These are phyloP conservation scores for Malassezia vespertilionis DNA, from an alignment of 1,284 basidiomycete genomes.

Conservation along the genomic window DNA sequence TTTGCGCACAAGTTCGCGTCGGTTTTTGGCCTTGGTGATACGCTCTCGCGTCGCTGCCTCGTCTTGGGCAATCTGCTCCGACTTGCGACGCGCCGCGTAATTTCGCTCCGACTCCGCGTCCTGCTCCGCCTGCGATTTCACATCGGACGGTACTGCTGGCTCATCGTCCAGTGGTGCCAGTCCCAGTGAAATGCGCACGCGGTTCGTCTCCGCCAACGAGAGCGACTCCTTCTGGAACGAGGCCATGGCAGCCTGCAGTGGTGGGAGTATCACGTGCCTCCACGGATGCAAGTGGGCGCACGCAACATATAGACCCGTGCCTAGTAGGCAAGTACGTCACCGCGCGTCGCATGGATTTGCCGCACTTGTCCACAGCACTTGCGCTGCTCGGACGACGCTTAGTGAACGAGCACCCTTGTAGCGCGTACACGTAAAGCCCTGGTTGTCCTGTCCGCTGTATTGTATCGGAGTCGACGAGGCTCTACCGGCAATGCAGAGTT, in stretches of 20 bases:
- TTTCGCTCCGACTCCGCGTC: conserved; percentile 47
- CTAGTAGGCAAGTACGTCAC: no score
- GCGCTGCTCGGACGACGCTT: no score
- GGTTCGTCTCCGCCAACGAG: conserved; percentile 93
- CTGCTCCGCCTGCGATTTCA: conserved; percentile 24
- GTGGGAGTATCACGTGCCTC: background rate
- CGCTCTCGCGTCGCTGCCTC: conserved; percentile 53
- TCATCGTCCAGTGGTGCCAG: conserved; percentile 69
- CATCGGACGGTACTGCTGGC: conserved; percentile 29
- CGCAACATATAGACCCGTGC: no score
- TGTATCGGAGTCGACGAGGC: no score
- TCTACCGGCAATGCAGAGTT: conserved; percentile 7
- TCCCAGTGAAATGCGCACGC: conserved; percentile 84
- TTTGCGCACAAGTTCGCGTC: conserved; percentile 74
- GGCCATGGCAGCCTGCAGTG: conserved; percentile 22
- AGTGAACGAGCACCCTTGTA: no score
- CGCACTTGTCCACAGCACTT: no score
- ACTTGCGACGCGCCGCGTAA: conserved; percentile 53
- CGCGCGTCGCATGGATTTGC: no score
- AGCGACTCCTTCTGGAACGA: conserved; percentile 58
- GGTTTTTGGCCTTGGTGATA: conserved; percentile 57
- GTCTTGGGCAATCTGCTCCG: conserved; percentile 62
- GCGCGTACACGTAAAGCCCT: no score
- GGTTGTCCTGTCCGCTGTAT: no score
- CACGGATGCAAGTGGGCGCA: background rate